A percentile compares a stretch with the other conserved stretches of the same genome.
phyloP scores from a whole-genome alignment of 169 alveolate genomes.

The Perkinsus marinus region DNA sequence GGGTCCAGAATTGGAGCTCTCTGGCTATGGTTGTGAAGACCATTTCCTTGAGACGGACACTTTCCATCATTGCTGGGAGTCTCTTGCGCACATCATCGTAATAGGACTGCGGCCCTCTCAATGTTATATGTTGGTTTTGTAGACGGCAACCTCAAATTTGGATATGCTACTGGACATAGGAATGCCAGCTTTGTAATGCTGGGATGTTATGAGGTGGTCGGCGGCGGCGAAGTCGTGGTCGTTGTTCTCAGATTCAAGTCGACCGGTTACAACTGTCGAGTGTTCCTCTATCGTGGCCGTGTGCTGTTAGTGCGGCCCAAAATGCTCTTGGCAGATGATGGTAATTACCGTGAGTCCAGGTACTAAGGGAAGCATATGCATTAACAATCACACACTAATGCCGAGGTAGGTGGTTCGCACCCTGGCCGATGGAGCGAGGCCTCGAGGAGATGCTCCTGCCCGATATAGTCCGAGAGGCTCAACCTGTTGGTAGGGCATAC shows the following conservation, averaged over 20 bases:
- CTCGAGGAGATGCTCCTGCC: conserved; percentile 45
- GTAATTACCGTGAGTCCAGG: conserved; percentile 58
- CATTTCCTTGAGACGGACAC: conserved; percentile 72
- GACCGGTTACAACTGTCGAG: conserved; percentile 55
- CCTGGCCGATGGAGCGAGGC: conserved; percentile 42
- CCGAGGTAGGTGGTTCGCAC: conserved; percentile 51
- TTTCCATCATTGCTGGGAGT: conserved; percentile 58
- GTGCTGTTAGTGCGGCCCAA: conserved; percentile 64
- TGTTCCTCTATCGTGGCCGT: conserved; percentile 37
- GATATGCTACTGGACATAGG: conserved; percentile 62
- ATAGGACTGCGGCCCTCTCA: conserved; percentile 19
- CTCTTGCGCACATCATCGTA: conserved; percentile 33
- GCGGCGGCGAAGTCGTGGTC: background rate
- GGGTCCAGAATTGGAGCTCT: conserved; percentile 53
- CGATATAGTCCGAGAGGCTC: background rate
- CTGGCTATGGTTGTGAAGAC: conserved; percentile 68
- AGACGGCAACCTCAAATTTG: background rate
- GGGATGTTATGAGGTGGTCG: conserved; percentile 4
- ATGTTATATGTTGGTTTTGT: background rate
- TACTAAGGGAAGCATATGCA: background rate
- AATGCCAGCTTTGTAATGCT: conserved; percentile 52
- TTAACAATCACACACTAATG: background rate
- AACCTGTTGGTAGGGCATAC: background rate
- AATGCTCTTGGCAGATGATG: conserved; percentile 56
- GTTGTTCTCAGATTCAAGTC: background rate